Conservation (phyloP, 345 rosid genomes). For the Populus pruinosa region DNA sequence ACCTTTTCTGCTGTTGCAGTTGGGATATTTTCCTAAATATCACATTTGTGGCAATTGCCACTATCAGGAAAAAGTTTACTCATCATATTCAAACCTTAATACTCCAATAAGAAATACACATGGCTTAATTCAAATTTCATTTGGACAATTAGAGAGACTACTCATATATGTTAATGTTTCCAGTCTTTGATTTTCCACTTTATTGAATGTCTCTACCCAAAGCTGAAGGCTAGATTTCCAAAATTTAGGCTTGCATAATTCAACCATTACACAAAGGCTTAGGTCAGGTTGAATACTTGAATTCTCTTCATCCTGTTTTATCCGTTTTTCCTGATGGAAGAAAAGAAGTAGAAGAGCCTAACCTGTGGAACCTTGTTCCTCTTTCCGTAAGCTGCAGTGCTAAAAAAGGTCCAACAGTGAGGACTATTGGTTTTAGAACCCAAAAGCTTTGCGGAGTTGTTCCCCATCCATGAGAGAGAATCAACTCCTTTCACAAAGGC, state of each 20-base stretch:
- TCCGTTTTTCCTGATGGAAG: not conserved
- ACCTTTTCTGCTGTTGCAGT: constrained; percentile 70
- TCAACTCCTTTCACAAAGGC: constrained; percentile 83
- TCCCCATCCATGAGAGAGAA: constrained; percentile 89
- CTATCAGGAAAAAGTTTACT: not conserved
- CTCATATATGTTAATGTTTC: no score
- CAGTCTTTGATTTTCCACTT: no score
- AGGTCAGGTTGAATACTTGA: not conserved
- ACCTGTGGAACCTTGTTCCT: constrained; percentile 91
- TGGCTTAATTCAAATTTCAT: no score
- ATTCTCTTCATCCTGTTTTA: not conserved
- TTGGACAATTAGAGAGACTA: no score
- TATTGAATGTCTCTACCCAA: not conserved
- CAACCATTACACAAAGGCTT: not conserved
- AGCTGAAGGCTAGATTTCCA: not conserved
- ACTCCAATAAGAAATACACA: not conserved
- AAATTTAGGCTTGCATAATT: not conserved
- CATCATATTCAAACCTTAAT: not conserved
- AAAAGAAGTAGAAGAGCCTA: constrained; percentile 4
- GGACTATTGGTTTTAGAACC: constrained; percentile 34
- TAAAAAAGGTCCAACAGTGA: constrained; percentile 82
- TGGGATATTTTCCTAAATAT: constrained; percentile 75
- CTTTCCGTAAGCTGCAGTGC: constrained; percentile 77
- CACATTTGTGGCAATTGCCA: not conserved
- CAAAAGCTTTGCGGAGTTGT: constrained; percentile 68